Base-by-base conservation (phyloP, 108 stramenopile genomes). In the Cyclotella cryptica region DNA sequence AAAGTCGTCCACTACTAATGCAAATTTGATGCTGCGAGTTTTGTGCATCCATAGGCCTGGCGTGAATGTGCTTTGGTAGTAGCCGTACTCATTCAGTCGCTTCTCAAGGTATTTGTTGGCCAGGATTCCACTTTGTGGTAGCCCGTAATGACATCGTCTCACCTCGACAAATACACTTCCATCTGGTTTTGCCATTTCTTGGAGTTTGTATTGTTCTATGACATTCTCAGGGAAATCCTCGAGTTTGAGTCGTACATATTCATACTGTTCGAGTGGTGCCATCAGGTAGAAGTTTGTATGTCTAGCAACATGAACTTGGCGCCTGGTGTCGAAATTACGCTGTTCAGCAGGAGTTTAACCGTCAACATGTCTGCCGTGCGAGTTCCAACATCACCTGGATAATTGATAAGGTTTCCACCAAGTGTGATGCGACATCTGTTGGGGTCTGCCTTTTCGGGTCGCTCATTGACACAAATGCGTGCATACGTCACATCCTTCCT, bases 91-190 rank as follows among this genome's bases (percentile, higher is more conserved):
- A 19, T 51, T 62, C 4, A 83, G 46, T 46, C 45, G 21, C 8
- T 47, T 19, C 27, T 8, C 47, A 13, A 83, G 52, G 29, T 42
- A 47, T 24, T 73, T 61, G 27, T 83, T 65, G 28, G 3, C 49
- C 19, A 19, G 8, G 3, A 51, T 18, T 51, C 49, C 49, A 6
- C 5, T 8, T 51, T 51, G 83, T 65, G 65, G 77, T 10, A 86
- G 73, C 0, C 85, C 81, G 28, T 86, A 86, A 77, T 82, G 82
- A 3, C 85, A 81, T 46, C 60, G 44, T 22, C 30, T 15, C 9
- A 69, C 47, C 42, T 52, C 77, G 8, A 51, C 19, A 14, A 68
- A 44, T 19, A 63, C 45, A 12, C 68, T n/a, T n/a, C 22, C 19
- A 54, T 24, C 19, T 22, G 6, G 0, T 75, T 64, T 15, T 86